Evolutionary conservation across 1,284 basidiomycete genomes (phyloP), one percentile per base, ranked within the genome.

Genomic region (Coriolopsis trogii): DNA sequence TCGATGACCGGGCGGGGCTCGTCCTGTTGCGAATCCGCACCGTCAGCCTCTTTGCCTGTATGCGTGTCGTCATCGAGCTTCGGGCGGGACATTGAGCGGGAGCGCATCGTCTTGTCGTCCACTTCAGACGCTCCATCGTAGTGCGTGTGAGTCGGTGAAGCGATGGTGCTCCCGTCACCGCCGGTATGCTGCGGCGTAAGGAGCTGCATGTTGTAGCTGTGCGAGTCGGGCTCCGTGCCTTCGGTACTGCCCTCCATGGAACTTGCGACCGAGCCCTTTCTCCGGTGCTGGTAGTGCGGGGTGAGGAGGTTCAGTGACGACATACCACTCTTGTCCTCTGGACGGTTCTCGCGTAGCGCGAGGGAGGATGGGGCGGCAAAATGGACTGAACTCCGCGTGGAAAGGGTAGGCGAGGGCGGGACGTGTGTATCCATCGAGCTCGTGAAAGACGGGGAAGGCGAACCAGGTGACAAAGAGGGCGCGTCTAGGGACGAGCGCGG

Each of bases 341-440:
- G 91, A 41, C 81, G 75, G 66, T 92, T 93, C 41, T 87, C 79
- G 28, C 92, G 78, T 37, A 93, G 67, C 2, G 80, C 79, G 4
- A 86, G 66, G 5, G 85, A 74, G 2, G 80, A 82, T 5, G 48
- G 34, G 12, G 39, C 25, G 0, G 76, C 72, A 55, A 85, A 88
- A 36, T 81, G 79, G 0, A 79, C 76, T 0, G 80, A 81, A 3
- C 85, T 87, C 29, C 73, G 76, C 2, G 76, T 78, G 0, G 89
- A 89, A 9, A 89, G 74, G 0, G 89, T 89, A 1, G 88, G 88
- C 0, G 87, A 90, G 0, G 88, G 86, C 0, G 87, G 88, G 0
- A 71, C 68, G 33, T 49, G 62, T 18, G 34, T 67, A 7, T 76
- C 73, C 13, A 75, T 72, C 0, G 77, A 78, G 24, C 63, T 64